Evolutionary conservation across 345 rosid genomes (phyloP), one percentile per base, ranked within the genome.

Genomic region (Ceriops zippeliana): DNA sequence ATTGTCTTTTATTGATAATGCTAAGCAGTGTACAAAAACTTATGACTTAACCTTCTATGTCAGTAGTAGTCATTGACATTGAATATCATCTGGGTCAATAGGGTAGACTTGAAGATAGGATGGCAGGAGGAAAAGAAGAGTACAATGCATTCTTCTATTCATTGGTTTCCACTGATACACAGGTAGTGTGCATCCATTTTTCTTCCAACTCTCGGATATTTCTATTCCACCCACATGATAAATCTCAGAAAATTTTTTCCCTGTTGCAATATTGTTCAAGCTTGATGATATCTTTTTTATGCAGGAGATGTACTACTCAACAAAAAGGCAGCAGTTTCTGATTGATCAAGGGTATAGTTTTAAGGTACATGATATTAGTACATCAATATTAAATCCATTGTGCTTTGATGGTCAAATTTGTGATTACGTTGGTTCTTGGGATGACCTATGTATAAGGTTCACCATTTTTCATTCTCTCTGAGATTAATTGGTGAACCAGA

Each of bases 61-160:
- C 38, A 22, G 8, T 58, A 27, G 16, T 38, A 38, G 47, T 2
- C 15, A n/a, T 15, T 58, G 31, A 13, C 22, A 46, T 28, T 38
- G 34, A 22, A 42, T 24, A 34, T 61, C 49, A 22, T 21, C 31
- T 67, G 65, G 61, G 67, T 69, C 21, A 28, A 74, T 82, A 91
- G 98, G 99, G 99, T 75, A 95, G 87, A 75, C 83, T 79, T 38
- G 90, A 95, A 86, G 99, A 95, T 82, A 87, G 99, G 81, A 84
- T 88, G 93, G 96, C 98, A 15, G 98, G 99, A 71, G 98, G 99
- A 49, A 91, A 88, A 85, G 99, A 91, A 84, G 98, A 95, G 73
- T 95, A 91, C 81, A 91, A 91, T 73, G 96, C 99, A 21, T 95
- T 91, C 77, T 95, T 91, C 78, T 95, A 95, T 78, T 95, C 99